phyloP scores from a whole-genome alignment of 495 filamentous ascomycete genomes.

The Penicillium angulare region DNA sequence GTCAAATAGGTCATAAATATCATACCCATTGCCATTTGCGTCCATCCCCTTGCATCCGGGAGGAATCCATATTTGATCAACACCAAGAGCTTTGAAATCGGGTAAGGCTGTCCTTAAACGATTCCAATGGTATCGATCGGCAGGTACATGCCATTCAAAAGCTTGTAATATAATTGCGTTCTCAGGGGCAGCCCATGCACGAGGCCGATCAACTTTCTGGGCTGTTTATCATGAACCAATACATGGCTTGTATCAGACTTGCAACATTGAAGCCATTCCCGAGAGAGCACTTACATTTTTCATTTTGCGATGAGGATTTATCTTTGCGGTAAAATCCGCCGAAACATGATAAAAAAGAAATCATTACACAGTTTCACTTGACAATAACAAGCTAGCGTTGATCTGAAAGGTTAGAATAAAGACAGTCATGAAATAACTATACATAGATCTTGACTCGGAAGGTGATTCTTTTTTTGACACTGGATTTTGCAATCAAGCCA shows the following conservation, averaged over 20 bases:
- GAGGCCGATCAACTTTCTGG: slow-evolving; percentile 24
- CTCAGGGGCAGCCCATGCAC: slow-evolving; percentile 35
- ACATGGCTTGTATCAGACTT: neutral
- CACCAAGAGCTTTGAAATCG: slow-evolving; percentile 56
- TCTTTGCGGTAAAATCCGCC: neutral
- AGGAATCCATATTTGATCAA: slow-evolving; percentile 70
- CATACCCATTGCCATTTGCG: slow-evolving; percentile 67
- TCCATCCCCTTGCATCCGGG: slow-evolving; percentile 71
- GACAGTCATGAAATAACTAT: no score
- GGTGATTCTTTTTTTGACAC: no score
- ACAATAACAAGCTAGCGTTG: neutral
- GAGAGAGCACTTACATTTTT: neutral
- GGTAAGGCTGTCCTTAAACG: slow-evolving; percentile 56
- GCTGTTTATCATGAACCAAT: slow-evolving; percentile 11
- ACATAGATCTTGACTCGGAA: no score
- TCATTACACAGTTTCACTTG: neutral
- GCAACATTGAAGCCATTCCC: neutral
- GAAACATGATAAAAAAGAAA: slow-evolving; percentile 7
- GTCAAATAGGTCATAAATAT: slow-evolving; percentile 76
- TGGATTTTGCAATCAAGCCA: no score
- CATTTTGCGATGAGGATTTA: neutral
- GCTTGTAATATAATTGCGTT: slow-evolving; percentile 68
- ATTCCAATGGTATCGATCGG: slow-evolving; percentile 62
- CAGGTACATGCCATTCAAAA: slow-evolving; percentile 75
- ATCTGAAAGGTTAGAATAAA: no score